phyloP scores from a whole-genome alignment of 2,329 filamentous ascomycete genomes.

The Rutstroemia sp. region DNA sequence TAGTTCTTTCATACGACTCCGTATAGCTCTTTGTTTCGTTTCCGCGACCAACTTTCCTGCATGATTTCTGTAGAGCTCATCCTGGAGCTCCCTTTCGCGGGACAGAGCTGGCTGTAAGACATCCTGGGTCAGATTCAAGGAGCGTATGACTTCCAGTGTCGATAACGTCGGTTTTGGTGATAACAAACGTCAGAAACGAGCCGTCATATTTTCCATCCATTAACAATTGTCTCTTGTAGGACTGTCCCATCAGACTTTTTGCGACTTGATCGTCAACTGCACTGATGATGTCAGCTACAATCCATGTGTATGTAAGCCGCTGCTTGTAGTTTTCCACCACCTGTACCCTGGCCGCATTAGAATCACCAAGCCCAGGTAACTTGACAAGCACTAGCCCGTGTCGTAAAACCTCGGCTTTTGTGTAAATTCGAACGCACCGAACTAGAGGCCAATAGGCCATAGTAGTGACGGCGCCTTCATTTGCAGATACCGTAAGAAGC shows the following conservation, averaged over 20 bases:
- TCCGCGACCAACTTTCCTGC: no score
- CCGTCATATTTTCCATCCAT: conserved; percentile 1
- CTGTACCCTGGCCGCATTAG: background rate
- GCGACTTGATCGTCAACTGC: background rate
- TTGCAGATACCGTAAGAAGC: no score
- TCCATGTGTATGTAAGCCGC: background rate
- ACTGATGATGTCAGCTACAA: background rate
- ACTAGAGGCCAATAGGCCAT: background rate
- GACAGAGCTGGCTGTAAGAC: background rate
- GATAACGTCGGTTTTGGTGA: background rate
- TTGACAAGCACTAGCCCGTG: background rate
- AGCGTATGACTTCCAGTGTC: background rate
- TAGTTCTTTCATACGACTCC: no score
- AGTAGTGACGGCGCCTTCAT: no score
- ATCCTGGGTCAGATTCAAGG: background rate
- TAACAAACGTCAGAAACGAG: background rate
- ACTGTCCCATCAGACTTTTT: conserved; percentile 1
- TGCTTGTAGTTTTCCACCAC: background rate
- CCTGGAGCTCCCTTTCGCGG: background rate
- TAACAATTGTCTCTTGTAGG: background rate
- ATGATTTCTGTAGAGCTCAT: background rate
- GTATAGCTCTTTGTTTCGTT: no score
- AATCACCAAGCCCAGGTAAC: conserved; percentile 1
- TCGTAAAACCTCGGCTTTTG: background rate
- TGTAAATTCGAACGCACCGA: background rate